These are phyloP conservation scores for Schoenoplectus triqueter DNA, from an alignment of 202 grass and related monocot species.

Conservation along the genomic window DNA sequence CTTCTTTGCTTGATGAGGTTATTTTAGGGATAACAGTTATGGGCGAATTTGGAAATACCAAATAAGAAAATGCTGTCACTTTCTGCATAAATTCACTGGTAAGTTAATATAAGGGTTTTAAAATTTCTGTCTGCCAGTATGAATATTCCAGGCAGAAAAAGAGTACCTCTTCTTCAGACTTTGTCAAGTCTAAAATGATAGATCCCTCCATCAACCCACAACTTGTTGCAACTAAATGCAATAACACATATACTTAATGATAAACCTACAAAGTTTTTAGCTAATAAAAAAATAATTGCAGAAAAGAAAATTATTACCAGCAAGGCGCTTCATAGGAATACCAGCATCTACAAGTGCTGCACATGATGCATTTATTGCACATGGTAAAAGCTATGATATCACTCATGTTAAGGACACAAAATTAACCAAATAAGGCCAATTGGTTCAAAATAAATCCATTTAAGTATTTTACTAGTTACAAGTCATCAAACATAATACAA, in stretches of 20 bases:
- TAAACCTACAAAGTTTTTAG: conserved; percentile 3
- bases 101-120: not conserved
- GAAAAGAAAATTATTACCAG: conserved; percentile 54
- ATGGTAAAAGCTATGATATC: conserved; percentile 76
- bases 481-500: not conserved
- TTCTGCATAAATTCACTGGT: conserved; percentile 51
- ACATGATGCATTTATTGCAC: conserved; percentile 87
- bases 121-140: not conserved
- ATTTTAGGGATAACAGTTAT: conserved; percentile 48
- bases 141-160: not conserved
- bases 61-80: conserved; percentile 73
- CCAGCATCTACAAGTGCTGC: conserved; percentile 80
- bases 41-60: conserved; percentile 84
- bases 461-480: not conserved
- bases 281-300: not conserved
- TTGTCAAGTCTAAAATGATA: conserved; percentile 73
- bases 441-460: not conserved
- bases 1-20: conserved; percentile 48
- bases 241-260: conserved; percentile 39
- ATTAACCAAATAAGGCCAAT: conserved; percentile 22
- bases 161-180: conserved; percentile 79
- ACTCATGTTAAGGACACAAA: conserved; percentile 29
- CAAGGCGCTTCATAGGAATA: conserved; percentile 84
- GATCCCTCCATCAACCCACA: conserved; percentile 70
- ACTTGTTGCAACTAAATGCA: conserved; percentile 71